These are phyloP conservation scores for Penicillium sp. DNA, from an alignment of 2,329 filamentous ascomycete species.

Conservation along the genomic window DNA sequence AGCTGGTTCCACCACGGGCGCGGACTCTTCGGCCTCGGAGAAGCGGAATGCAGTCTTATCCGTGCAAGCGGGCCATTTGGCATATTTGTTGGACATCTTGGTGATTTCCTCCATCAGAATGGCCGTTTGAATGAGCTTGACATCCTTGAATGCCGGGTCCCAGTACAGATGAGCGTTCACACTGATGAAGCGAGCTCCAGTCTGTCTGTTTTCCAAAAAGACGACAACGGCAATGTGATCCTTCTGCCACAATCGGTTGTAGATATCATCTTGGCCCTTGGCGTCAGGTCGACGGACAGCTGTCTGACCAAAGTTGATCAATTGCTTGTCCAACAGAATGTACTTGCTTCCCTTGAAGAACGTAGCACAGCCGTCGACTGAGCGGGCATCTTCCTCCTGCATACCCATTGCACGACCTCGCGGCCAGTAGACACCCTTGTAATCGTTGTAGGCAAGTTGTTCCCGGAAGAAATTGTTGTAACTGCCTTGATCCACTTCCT, in stretches of 20 bases:
- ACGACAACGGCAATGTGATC: constrained; percentile 92
- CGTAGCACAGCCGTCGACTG: constrained; percentile 93
- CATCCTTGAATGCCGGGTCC: constrained; percentile 86
- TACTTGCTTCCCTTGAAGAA: constrained; percentile 97
- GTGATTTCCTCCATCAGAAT: constrained; percentile 91
- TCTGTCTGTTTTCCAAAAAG: constrained; percentile 87
- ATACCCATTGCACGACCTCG: constrained; percentile 88
- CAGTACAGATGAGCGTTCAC: constrained; percentile 94
- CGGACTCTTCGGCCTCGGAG: constrained; percentile 48
- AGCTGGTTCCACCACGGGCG: constrained; percentile 57
- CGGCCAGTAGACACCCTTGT: constrained; percentile 91
- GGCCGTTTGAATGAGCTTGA: constrained; percentile 93
- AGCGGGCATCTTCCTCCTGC: constrained; percentile 78
- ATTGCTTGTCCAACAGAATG: constrained; percentile 86
- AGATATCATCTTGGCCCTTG: constrained; percentile 95
- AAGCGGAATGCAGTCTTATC: constrained; percentile 64
- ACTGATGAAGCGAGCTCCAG: constrained; percentile 86
- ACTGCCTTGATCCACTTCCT: constrained; percentile 88
- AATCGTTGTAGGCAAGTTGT: constrained; percentile 79
- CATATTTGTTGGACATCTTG: constrained; percentile 80
- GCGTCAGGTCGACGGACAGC: constrained; percentile 95
- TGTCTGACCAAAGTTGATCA: constrained; percentile 86
- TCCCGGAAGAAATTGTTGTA: constrained; percentile 89
- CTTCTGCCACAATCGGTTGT: constrained; percentile 97
- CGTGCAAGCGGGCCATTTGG: constrained; percentile 71